These are phyloP conservation scores for Pseudocercospora fijiensis DNA, from an alignment of 2,329 filamentous ascomycete species.

Conservation along the genomic window DNA sequence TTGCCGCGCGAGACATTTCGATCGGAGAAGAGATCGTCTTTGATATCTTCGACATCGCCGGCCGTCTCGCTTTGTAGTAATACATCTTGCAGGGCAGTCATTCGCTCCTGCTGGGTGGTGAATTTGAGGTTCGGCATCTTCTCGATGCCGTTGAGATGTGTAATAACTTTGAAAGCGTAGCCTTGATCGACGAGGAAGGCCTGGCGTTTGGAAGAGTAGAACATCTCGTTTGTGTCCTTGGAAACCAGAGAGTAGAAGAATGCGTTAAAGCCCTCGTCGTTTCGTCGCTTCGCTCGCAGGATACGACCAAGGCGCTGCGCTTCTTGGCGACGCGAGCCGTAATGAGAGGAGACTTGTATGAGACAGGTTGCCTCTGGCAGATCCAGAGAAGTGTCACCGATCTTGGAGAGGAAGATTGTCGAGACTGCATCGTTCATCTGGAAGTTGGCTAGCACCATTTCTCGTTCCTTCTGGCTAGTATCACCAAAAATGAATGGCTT, in stretches of 20 bases:
- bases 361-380: conserved; percentile 93
- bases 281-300: conserved; percentile 87
- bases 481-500: conserved; percentile 92
- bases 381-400: conserved; percentile 97
- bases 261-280: conserved; percentile 97
- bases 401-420: conserved; percentile 94
- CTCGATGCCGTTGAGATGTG: conserved; percentile 87
- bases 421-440: conserved; percentile 87
- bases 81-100: conserved; percentile 84
- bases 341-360: conserved; percentile 96
- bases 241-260: conserved; percentile 98
- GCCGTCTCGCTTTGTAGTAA: conserved; percentile 81
- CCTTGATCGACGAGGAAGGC: conserved; percentile 97
- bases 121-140: conserved; percentile 78
- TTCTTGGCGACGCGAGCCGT: conserved; percentile 93
- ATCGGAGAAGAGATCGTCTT: conserved; percentile 65
- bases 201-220: conserved; percentile 92
- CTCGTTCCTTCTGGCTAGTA: conserved; percentile 80
- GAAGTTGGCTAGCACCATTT: conserved; percentile 88
- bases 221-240: conserved; percentile 98
- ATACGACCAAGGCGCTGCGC: conserved; percentile 92
- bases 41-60: conserved; percentile 67
- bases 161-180: conserved; percentile 99
- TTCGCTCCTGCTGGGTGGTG: conserved; percentile 72
- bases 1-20: conserved; percentile 46